Evolutionary conservation across 2,329 filamentous ascomycete species (phyloP), one percentile per base, ranked within the genome.

Genomic region (Colletotrichum chrysophilum): DNA sequence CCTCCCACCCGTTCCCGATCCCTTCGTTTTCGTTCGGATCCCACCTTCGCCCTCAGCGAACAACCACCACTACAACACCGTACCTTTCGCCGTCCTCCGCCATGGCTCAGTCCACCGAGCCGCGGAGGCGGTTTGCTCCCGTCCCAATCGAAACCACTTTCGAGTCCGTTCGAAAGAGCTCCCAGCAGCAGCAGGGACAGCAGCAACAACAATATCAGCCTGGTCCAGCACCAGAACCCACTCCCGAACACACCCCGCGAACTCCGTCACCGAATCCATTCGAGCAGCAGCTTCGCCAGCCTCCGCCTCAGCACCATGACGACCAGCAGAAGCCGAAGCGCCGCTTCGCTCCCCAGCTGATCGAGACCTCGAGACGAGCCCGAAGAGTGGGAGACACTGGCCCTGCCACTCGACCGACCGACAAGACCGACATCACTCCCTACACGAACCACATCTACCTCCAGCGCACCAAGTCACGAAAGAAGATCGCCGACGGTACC

Each of bases 341-440:
- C 77, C 86, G 86, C 75, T 98, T 97, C 83, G 90, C 93, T 34
- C 95, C 95, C 14, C 93, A 96, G 80, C 87, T 98, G 71, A 93
- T 98, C 77, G 95, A 96, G 84, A 96, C 94, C 4, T 94, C 94
- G 5, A 91, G 92, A 79, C 90, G 95, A 69, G 92, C 92, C 38
- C 91, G 94, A 77, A 92, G 92, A 80, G 90, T 90, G 18, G 92
- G 92, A 24, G 93, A 95, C 79, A 84, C 88, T 1, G 89, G 88
- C 7, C 92, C 92, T 24, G 91, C 92, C 34, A 91, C 92, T 26
- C 88, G 88, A 70, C 91, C 90, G 13, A 89, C 90, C 74, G 92
- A 94, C 84, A 94, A 93, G 85, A 95, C 94, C 43, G 93, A 95
- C 81, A 93, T 93, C 71, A 91, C 91, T 0, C 91, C 92, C 48